Conservation (phyloP, 768 basidiomycete genomes). For the Leccinum fibrillosum region DNA sequence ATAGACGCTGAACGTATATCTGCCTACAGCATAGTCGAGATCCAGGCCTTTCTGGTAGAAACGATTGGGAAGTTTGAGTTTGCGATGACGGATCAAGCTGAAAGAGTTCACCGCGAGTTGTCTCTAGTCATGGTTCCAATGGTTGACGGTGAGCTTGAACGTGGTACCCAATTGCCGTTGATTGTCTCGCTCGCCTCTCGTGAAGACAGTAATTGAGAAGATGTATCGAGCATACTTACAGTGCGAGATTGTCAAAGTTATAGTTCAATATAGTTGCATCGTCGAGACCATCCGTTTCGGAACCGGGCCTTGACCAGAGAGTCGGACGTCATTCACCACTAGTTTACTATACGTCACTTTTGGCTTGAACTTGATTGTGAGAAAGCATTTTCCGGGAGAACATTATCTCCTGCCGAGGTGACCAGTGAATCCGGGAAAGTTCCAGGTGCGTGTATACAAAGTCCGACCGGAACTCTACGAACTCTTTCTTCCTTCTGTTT, state of each 20-base stretch:
- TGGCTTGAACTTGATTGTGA: neutral
- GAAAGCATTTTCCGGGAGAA: neutral
- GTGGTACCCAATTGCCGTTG: slow-evolving; percentile 30
- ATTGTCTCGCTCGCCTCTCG: neutral
- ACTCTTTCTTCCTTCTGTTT: neutral
- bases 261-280: neutral
- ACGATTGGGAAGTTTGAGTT: slow-evolving; percentile 55
- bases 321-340: neutral
- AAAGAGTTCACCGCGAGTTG: slow-evolving; percentile 25
- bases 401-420: neutral
- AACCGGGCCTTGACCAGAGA: neutral
- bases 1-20: neutral
- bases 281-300: neutral
- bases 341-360: neutral
- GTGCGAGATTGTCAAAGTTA: neutral
- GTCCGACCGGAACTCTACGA: neutral
- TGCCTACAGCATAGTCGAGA: neutral
- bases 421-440: neutral
- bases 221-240: neutral
- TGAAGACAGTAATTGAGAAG: neutral
- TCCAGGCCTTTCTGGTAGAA: slow-evolving; percentile 31
- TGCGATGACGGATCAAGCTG: slow-evolving; percentile 10
- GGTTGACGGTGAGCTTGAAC: slow-evolving; percentile 28
- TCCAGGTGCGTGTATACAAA: neutral
- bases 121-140: slow-evolving; percentile 32